These are phyloP conservation scores for Furcasterigmium sp. DNA, from an alignment of 2,329 filamentous ascomycete species.

Conservation along the genomic window DNA sequence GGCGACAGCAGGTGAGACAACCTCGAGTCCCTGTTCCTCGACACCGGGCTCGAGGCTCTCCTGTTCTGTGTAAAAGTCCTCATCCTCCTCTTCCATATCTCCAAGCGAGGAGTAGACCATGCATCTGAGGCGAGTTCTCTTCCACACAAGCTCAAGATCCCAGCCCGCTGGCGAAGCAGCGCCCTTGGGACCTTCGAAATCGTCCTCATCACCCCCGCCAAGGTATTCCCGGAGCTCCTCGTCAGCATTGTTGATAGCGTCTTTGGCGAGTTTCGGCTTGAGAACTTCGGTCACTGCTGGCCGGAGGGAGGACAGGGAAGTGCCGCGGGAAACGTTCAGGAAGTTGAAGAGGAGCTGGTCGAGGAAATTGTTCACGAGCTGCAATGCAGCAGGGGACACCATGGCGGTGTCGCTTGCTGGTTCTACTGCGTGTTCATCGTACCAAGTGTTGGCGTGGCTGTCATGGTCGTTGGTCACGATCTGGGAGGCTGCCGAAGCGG, in stretches of 20 bases:
- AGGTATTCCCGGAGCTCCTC: constrained; percentile 86
- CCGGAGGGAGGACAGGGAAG: constrained; percentile 67
- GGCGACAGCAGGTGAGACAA: constrained; percentile 83
- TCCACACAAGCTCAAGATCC: constrained; percentile 93
- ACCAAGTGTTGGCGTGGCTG: constrained; percentile 63
- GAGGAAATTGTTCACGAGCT: constrained; percentile 83
- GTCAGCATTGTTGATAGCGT: constrained; percentile 77
- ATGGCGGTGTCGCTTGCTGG: constrained; percentile 62
- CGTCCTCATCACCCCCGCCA: constrained; percentile 72
- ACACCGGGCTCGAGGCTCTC: constrained; percentile 61
- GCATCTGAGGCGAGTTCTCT: constrained; percentile 82
- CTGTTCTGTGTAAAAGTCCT: constrained; percentile 80
- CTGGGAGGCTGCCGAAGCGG: constrained; percentile 80
- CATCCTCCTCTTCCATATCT: constrained; percentile 96
- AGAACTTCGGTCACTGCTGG: constrained; percentile 82
- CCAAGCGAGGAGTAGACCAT: constrained; percentile 98
- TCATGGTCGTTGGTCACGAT: constrained; percentile 88
- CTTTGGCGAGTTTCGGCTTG: constrained; percentile 81
- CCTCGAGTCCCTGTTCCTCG: constrained; percentile 55
- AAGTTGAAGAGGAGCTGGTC: constrained; percentile 92
- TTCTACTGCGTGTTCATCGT: constrained; percentile 62
- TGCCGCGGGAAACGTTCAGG: constrained; percentile 74
- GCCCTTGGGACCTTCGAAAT: constrained; percentile 52
- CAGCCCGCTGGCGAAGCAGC: constrained; percentile 56
- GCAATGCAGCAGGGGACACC: constrained; percentile 68